Evolutionary conservation across 1,284 basidiomycete genomes (phyloP), one percentile per base, ranked within the genome.

Genomic region (Ganoderma leucocontextum): DNA sequence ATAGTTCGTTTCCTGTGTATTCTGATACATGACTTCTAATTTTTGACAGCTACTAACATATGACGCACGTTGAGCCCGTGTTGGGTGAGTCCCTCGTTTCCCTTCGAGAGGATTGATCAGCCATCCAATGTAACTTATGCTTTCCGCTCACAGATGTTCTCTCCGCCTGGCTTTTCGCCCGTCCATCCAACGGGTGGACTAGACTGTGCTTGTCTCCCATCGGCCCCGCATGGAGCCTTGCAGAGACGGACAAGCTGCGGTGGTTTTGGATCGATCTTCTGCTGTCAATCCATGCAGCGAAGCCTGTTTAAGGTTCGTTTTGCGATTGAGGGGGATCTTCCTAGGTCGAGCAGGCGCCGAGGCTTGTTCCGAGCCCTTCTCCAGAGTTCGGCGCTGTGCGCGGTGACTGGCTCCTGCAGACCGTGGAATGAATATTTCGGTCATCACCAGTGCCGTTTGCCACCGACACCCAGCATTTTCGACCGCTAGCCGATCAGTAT

Each of bases 351-450:
- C 7, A 25, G 38, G 39, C 58, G 58, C 58, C 22, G 38, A 9
- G 38, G 36, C n/a, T 7, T 60, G 38, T 60, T 60, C 58, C 39
- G 22, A n/a, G 13, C 39, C 58, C 36, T 60, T 60, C 58, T 60
- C 4, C 58, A 39, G n/a, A 60, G 58, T 60, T 60, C 58, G 36
- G 58, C 38, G 58, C 39, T 42, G 55, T 58, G 55, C 55, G 10
- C 35, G 36, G 55, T 58, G 55, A 58, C 36, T 58, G 55, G 35
- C 55, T 19, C 36, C 12, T 13, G 55, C 29, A 35, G 35, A 10
- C 55, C 9, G 35, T 58, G 55, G 33, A 38, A n/a, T 58, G 35
- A 35, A 38, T 58, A 58, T 58, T 38, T 35, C 29, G 55, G 36
- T 36, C 55, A 58, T 58, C 55, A 4, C n/a, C 55, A 58, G 17